phyloP scores from a whole-genome alignment of 2,329 filamentous ascomycete genomes.

The Sarocladium oryzae region DNA sequence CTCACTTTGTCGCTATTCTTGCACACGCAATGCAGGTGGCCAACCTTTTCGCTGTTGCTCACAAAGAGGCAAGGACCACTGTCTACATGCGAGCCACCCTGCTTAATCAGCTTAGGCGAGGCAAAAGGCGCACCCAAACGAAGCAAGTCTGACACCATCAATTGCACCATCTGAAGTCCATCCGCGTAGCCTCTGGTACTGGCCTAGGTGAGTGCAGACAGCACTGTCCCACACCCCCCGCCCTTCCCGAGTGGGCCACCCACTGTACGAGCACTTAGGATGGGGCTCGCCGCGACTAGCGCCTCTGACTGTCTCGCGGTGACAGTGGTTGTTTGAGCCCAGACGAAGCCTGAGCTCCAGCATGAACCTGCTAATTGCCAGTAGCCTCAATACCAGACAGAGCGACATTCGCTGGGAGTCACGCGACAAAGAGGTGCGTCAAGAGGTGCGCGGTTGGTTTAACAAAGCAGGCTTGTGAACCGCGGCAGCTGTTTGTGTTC shows the following conservation, averaged over 20 bases:
- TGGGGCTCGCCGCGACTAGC: conserved; percentile 3
- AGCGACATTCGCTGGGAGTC: background rate
- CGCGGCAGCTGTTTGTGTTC: too few species aligned
- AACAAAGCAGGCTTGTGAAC: too few species aligned
- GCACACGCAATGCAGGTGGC: background rate
- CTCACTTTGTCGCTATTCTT: conserved; percentile 2
- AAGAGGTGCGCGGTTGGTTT: background rate
- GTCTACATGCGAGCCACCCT: background rate
- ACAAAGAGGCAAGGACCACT: background rate
- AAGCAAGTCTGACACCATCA: background rate
- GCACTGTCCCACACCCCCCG: background rate
- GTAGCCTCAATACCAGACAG: background rate
- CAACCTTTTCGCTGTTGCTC: background rate
- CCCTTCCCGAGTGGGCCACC: conserved; percentile 5
- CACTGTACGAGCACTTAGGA: conserved; percentile 5
- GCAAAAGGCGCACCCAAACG: background rate
- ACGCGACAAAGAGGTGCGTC: conserved; percentile 1
- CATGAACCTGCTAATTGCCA: background rate
- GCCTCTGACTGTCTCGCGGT: conserved; percentile 1
- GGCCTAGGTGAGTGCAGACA: background rate
- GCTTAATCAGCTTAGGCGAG: background rate
- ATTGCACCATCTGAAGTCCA: too few species aligned
- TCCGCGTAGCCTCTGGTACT: too few species aligned
- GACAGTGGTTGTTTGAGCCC: background rate
- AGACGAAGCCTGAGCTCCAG: background rate